phyloP scores from a whole-genome alignment of 1,139 yeast genomes.

The Suhomyces taliae region DNA sequence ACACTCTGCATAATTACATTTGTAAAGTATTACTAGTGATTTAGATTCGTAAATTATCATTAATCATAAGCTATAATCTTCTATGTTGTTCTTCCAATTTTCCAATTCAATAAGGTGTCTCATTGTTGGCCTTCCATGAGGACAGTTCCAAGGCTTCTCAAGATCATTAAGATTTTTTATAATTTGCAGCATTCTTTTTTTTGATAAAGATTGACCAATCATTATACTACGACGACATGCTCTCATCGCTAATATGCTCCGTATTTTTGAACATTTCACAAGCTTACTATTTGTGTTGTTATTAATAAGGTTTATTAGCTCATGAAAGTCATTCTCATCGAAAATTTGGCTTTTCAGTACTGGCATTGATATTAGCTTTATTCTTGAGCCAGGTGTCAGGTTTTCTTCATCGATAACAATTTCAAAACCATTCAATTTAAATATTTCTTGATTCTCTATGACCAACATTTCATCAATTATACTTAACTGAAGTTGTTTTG shows the following conservation, averaged over 20 bases:
- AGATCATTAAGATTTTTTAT: conserved; percentile 67
- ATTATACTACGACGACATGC: conserved; percentile 93
- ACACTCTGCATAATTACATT: too few species aligned
- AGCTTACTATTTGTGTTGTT: conserved; percentile 30
- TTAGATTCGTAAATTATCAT: too few species aligned
- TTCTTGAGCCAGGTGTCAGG: conserved; percentile 48
- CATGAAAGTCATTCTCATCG: conserved; percentile 68
- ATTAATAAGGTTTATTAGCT: conserved; percentile 63
- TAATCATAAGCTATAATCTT: conserved; percentile 9
- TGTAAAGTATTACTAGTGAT: too few species aligned
- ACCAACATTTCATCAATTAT: conserved; percentile 77
- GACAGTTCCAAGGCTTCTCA: conserved; percentile 98
- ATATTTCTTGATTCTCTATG: conserved; percentile 54
- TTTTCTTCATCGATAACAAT: conserved; percentile 48
- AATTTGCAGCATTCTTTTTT: conserved; percentile 61
- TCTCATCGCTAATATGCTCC: conserved; percentile 86
- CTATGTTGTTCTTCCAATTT: conserved; percentile 33
- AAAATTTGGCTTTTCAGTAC: conserved; percentile 69
- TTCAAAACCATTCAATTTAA: conserved; percentile 76
- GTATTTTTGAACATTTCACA: conserved; percentile 71
- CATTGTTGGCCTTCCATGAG: conserved; percentile 98
- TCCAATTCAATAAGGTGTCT: conserved; percentile 73
- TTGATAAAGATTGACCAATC: conserved; percentile 76
- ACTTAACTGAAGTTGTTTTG: conserved; percentile 63
- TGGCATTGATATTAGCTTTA: conserved; percentile 65